phyloP scores from a whole-genome alignment of 2,329 filamentous ascomycete genomes.

The Aureobasidium lini region DNA sequence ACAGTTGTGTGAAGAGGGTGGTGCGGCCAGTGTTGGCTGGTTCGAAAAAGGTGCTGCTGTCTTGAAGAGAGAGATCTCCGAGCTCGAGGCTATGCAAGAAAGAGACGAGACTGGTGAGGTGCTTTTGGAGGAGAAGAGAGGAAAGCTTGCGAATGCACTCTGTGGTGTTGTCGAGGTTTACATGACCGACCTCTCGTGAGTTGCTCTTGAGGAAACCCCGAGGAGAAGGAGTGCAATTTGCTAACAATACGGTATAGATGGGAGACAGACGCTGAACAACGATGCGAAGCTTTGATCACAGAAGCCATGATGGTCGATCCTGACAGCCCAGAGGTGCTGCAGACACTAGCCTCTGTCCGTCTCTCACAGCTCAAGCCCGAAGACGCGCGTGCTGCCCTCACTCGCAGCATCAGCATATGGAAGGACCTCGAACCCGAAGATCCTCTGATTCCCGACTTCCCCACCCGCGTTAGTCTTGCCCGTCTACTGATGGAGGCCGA shows the following conservation, averaged over 20 bases:
- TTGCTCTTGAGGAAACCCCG: conserved; percentile 11
- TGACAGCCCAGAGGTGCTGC: conserved; percentile 77
- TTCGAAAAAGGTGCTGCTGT: conserved; percentile 62
- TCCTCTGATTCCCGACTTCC: conserved; percentile 71
- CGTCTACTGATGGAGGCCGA: conserved; percentile 84
- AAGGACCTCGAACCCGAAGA: conserved; percentile 67
- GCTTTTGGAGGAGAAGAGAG: conserved; percentile 59
- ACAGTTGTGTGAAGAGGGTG: conserved; percentile 66
- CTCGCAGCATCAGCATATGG: conserved; percentile 76
- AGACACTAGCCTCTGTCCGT: conserved; percentile 87
- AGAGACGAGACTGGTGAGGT: conserved; percentile 29
- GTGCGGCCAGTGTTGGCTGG: conserved; percentile 52
- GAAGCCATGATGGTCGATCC: conserved; percentile 84
- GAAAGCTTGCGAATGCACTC: conserved; percentile 80
- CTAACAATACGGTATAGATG: conserved; percentile 31
- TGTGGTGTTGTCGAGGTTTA: conserved; percentile 95
- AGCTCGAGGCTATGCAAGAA: conserved; percentile 45
- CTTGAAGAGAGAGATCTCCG: conserved; percentile 63
- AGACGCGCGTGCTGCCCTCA: conserved; percentile 73
- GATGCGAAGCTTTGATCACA: conserved; percentile 81
- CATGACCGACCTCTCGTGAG: conserved; percentile 91
- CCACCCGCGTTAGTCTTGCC: conserved; percentile 74
- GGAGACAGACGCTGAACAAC: conserved; percentile 82
- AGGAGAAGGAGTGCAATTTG: background rate
- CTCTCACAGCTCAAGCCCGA: conserved; percentile 76